Base-by-base conservation (phyloP, 345 rosid genomes). In the Anastatica hierochuntica region DNA sequence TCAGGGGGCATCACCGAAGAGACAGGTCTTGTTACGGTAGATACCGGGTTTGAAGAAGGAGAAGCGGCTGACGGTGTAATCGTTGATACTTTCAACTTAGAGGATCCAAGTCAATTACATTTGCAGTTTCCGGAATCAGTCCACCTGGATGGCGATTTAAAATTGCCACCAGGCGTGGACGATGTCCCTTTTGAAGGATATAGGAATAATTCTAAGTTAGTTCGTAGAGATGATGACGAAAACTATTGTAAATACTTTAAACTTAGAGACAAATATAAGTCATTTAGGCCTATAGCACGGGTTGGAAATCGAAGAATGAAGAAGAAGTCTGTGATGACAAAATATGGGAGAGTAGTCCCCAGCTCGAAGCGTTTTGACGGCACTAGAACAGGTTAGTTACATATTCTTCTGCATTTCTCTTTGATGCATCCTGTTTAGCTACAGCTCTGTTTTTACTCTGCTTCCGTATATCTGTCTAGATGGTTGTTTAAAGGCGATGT, bases 161-260 rank as follows among this genome's bases (percentile, higher is more conserved):
- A 62, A 52, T 48, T 72, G 60, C 56, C 73, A 36, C 46, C 55
- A 19, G 26, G 58, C 64, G 43, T 51, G 66, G 61, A 61, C 24
- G 39, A 33, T 56, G 41, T 65, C 72, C 50, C 50, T 36, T 62
- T 76, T 71, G 58, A 77, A 48, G 74, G 69, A 68, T 75, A 31
- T 49, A 72, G 78, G 82, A 77, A 63, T 60, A 67, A 54, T 43
- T 21, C 37, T 68, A 82, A 73, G 60, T 73, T 84, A 83, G 83
- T 68, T 76, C 42, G 53, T 65, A 81, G 77, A 76, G 88, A 87
- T 80, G 81, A 75, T 73, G 92, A 82, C 2, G 82, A 81, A 74
- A 82, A 76, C 17, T 65, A 67, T 72, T 61, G 71, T 78, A 83
- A 84, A 76, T 79, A 37, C 17, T 74, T 70, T 49, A 87, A 64